A percentile compares a stretch with the other conserved stretches of the same genome.
Evolutionary conservation across 352 stramenopile genomes (phyloP).

Genomic region (Pythium grandisporangium): DNA sequence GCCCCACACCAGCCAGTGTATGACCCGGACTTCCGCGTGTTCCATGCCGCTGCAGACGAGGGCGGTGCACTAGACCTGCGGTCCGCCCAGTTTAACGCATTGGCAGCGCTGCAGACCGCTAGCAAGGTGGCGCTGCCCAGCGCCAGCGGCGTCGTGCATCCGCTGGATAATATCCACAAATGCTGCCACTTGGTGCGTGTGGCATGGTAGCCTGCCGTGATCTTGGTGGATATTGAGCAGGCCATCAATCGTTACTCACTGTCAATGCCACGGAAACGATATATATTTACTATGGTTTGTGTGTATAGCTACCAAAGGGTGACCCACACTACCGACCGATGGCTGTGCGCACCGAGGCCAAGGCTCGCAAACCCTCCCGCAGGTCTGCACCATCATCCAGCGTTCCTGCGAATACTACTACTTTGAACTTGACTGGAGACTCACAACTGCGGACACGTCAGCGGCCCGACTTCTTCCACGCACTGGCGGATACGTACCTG

Average conservation of each 20-base stretch:
- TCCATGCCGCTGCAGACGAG: slow-evolving; percentile 5
- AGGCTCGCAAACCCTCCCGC: too few species aligned
- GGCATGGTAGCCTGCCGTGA: neutral
- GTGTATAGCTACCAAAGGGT: slow-evolving; percentile 44
- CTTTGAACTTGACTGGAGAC: too few species aligned
- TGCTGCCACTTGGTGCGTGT: slow-evolving; percentile 54
- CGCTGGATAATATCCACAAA: slow-evolving; percentile 87
- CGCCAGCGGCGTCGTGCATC: slow-evolving; percentile 16
- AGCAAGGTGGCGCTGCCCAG: slow-evolving; percentile 10
- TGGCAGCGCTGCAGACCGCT: slow-evolving; percentile 24
- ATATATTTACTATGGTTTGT: neutral
- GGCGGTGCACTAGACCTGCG: slow-evolving; percentile 37
- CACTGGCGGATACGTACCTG: slow-evolving; percentile 45
- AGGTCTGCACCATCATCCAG: too few species aligned
- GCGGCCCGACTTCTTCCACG: slow-evolving; percentile 9
- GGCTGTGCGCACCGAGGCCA: too few species aligned
- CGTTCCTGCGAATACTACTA: too few species aligned
- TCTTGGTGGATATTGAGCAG: too few species aligned
- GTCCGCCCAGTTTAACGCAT: slow-evolving; percentile 37
- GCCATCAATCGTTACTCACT: too few species aligned
- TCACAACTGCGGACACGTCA: too few species aligned
- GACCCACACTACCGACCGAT: too few species aligned
- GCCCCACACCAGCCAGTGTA: too few species aligned
- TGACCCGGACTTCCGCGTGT: slow-evolving; percentile 22
- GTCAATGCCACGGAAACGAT: too few species aligned